A percentile compares a stretch with the other conserved stretches of the same genome.
Evolutionary conservation across 1,284 basidiomycete species (phyloP).

Genomic region (Cutaneotrichosporon cyanovorans): DNA sequence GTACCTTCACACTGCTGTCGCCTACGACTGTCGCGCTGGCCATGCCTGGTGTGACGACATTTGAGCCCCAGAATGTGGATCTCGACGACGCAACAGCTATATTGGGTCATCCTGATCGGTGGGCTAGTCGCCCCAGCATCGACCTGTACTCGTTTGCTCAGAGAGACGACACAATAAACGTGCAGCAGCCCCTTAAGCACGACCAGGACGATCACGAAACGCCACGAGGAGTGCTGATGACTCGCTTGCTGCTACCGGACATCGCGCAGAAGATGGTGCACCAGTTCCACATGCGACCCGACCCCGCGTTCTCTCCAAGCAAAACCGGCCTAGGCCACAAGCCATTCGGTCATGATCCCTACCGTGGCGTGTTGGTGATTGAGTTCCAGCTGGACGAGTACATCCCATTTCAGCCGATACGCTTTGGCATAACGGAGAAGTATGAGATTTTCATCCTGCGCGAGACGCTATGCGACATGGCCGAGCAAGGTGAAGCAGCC

Average conservation of each 20-base stretch:
- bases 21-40: conserved; percentile 12
- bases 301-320: conserved; percentile 34
- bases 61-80: not conserved
- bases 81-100: no score
- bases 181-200: conserved; percentile 25
- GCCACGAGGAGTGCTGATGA: conserved; percentile 25
- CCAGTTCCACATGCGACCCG: conserved; percentile 39
- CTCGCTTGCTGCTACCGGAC: conserved; percentile 28
- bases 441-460: conserved; percentile 50
- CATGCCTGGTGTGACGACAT: not conserved
- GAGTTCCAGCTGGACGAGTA: conserved; percentile 24
- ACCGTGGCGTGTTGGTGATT: conserved; percentile 37
- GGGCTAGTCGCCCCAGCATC: conserved; percentile 22
- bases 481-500: conserved; percentile 34
- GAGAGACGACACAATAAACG: conserved; percentile 6
- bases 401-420: no score
- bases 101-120: conserved; percentile 8
- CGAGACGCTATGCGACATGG: conserved; percentile 47
- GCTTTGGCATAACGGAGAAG: not conserved
- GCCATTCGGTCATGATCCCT: conserved; percentile 40
- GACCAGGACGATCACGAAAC: conserved; percentile 32
- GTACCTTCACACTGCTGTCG: conserved; percentile 11
- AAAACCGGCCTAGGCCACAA: conserved; percentile 24
- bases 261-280: conserved; percentile 17
- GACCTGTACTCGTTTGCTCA: conserved; percentile 33